Base-by-base conservation (phyloP, 441 rosid species). In the Erodium moschatum region DNA sequence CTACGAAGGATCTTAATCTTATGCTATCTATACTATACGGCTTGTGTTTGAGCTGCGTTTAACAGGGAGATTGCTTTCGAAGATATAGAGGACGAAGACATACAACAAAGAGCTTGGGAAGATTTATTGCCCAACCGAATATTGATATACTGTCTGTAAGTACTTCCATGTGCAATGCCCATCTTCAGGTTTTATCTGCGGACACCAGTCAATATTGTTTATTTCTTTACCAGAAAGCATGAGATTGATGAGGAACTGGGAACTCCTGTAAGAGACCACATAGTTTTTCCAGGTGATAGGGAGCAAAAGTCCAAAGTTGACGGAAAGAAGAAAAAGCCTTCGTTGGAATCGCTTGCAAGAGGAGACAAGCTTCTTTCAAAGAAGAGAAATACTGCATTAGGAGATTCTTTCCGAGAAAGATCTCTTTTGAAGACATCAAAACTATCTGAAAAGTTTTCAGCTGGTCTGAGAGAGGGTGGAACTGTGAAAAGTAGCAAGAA, bases 121-220 rank as follows among this genome's bases (percentile, higher is more conserved):
- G 77, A 38, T 72, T 85, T 94, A 66, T 76, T 94, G 61, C 85
- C 80, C 29, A 84, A 87, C 74, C 96, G 94, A 42, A 72, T 89
- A 74, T 78, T 94, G 46, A 88, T 91, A 71, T 94, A 89, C 80
- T 94, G 99, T 85, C 80, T 81, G 99, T 94, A 77, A 85, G 91
- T 74, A 19, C 71, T 60, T 65, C 38, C 64, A 40, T 50, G 58
- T 42, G 2, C 35, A 65, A 60, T 74, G 35, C 24, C 68, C 60
- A 76, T 20, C 0, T 72, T 29, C 48, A 48, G 40, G 5, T 61
- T 69, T 64, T 73, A 50, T 63, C 58, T 52, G 18, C 66, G 65
- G 67, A 67, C 24, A 48, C 74, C 70, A 70, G 73, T 64, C 73
- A 35, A 61, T 75, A 46, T 20, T 50, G 70, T 63, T 24, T 67